Percentiles rank a stretch among this genome's conserved stretches.
These are phyloP conservation scores for Globisporangium ultimum DNA, from an alignment of 352 stramenopile species.

Conservation along the genomic window DNA sequence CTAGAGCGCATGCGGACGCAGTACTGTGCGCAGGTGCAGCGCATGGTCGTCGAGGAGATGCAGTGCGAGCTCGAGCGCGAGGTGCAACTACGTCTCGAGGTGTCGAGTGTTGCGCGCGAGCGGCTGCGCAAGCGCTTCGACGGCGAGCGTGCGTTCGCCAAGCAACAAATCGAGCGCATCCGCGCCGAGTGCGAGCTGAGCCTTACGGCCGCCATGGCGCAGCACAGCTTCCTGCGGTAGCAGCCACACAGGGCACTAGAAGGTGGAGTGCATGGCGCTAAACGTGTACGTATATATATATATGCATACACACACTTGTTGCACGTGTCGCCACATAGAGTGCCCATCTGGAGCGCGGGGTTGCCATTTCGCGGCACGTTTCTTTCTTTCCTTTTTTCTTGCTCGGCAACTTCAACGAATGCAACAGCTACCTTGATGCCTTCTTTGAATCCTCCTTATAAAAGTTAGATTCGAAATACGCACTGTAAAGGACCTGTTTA, in stretches of 20 bases:
- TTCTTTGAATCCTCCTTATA: too few relatives aligned
- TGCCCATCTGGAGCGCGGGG: too few relatives aligned
- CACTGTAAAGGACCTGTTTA: too few relatives aligned
- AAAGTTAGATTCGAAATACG: too few relatives aligned
- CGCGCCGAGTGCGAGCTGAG: conserved; percentile 61
- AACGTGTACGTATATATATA: neutral
- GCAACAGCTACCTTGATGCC: neutral
- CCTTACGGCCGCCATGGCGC: conserved; percentile 54
- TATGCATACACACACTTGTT: neutral
- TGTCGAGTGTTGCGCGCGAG: conserved; percentile 32
- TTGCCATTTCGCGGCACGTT: neutral
- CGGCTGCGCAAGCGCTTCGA: conserved; percentile 53
- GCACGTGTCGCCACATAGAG: too few relatives aligned
- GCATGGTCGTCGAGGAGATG: conserved; percentile 57
- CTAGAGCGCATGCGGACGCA: conserved; percentile 62
- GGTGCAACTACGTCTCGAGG: conserved; percentile 46
- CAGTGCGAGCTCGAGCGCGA: conserved; percentile 59
- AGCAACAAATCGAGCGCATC: conserved; percentile 58
- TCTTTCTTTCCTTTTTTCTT: neutral
- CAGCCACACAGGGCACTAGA: neutral
- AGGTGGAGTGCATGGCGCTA: neutral
- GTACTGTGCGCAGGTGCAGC: conserved; percentile 51
- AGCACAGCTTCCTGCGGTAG: conserved; percentile 74
- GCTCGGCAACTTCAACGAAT: neutral
- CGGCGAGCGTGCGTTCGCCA: conserved; percentile 47